A percentile compares a stretch with the other conserved stretches of the same genome.
Evolutionary conservation across 202 grass and related monocot genomes (phyloP).

Genomic region (Dendrocalamus latiflorus): DNA sequence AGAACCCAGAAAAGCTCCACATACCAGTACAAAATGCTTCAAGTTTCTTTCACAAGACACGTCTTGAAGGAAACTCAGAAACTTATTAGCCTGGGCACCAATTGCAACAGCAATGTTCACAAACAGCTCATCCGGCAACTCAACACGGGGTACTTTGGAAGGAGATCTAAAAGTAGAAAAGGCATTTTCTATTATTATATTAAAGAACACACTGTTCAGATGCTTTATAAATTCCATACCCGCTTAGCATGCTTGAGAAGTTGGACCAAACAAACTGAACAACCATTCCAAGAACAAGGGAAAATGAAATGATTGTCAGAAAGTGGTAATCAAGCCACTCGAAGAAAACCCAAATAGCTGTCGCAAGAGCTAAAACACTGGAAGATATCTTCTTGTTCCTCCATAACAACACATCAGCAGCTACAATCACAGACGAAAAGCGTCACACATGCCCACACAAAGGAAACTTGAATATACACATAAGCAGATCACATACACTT

Average conservation of each 20-base stretch:
- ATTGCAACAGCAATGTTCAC: slow-evolving; percentile 60
- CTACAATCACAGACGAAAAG: slow-evolving; percentile 41
- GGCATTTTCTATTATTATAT: background rate
- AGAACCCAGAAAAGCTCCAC: background rate
- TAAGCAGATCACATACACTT: slow-evolving; percentile 45
- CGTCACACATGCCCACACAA: background rate
- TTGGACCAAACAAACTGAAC: slow-evolving; percentile 80
- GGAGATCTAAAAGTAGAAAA: slow-evolving; percentile 26
- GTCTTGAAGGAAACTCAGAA: slow-evolving; percentile 80
- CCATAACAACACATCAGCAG: slow-evolving; percentile 92
- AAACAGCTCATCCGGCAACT: slow-evolving; percentile 70
- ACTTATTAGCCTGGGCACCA: slow-evolving; percentile 63
- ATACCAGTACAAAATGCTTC: slow-evolving; percentile 81
- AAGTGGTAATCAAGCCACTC: slow-evolving; percentile 99
- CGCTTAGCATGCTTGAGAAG: slow-evolving; percentile 50
- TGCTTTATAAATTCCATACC: slow-evolving; percentile 33
- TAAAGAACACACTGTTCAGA: background rate
- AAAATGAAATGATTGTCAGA: slow-evolving; percentile 69
- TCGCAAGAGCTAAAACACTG: slow-evolving; percentile 58
- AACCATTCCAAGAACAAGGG: slow-evolving; percentile 74
- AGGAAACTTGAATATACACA: background rate
- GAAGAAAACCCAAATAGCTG: slow-evolving; percentile 77
- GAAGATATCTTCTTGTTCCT: slow-evolving; percentile 94
- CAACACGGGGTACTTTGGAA: slow-evolving; percentile 60
- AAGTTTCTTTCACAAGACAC: slow-evolving; percentile 79